phyloP scores from a whole-genome alignment of 2,329 filamentous ascomycete species.

The Colletotrichum truncatum region DNA sequence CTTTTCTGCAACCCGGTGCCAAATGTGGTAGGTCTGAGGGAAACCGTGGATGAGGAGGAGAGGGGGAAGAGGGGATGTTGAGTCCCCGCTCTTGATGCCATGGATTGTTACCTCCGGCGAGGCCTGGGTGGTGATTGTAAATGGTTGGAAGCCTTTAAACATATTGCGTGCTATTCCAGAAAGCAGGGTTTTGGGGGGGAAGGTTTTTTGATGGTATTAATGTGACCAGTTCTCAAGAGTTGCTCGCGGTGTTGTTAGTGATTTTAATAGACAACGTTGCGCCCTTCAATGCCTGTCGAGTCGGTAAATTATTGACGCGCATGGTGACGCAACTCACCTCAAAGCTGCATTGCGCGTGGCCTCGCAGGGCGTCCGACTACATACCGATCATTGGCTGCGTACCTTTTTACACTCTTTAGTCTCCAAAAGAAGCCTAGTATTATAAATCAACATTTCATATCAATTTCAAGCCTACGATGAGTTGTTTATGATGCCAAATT shows the following conservation, averaged over 20 bases:
- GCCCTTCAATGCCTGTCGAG: neutral
- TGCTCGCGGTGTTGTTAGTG: no score
- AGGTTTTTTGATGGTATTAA: neutral
- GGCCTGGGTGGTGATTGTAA: conserved; percentile 47
- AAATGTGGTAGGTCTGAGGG: conserved; percentile 61
- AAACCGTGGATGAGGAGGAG: conserved; percentile 61
- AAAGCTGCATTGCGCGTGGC: neutral
- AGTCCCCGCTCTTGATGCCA: conserved; percentile 47
- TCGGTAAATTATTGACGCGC: conserved; percentile 5
- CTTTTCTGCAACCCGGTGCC: conserved; percentile 54
- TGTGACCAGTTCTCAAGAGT: no score
- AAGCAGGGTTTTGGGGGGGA: no score
- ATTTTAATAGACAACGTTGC: neutral
- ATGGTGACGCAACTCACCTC: neutral
- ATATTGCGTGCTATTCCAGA: no score
- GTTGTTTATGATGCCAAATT: no score
- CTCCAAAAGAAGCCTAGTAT: no score
- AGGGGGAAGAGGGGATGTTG: conserved; percentile 41
- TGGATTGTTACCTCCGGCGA: conserved; percentile 51
- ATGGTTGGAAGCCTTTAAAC: conserved; percentile 49
- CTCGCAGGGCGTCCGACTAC: neutral
- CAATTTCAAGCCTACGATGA: no score
- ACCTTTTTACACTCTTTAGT: neutral
- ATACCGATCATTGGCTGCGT: neutral
- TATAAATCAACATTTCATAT: no score